Percentiles rank a stretch among this genome's conserved stretches.
These are phyloP conservation scores for Arbutus unedo DNA, from an alignment of 148 eudicot species.

Conservation along the genomic window DNA sequence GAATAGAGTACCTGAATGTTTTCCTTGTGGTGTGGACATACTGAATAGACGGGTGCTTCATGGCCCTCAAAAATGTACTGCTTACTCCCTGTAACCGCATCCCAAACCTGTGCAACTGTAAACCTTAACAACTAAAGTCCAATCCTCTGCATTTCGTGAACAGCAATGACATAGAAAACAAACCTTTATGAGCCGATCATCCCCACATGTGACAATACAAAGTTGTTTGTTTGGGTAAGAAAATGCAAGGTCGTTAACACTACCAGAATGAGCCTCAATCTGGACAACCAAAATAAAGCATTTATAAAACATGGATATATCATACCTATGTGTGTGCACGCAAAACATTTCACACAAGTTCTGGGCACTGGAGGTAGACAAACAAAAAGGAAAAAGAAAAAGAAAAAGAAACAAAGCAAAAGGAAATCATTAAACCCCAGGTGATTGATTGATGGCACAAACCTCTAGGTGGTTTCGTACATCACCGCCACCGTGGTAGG, in stretches of 20 bases:
- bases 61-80: slow-evolving; percentile 72
- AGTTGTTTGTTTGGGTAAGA: slow-evolving; percentile 74
- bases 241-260: slow-evolving; percentile 91
- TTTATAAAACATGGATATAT: not conserved
- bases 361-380: not conserved
- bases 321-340: not conserved
- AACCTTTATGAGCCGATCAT: slow-evolving; percentile 89
- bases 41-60: slow-evolving; percentile 83
- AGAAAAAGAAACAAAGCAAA: not conserved
- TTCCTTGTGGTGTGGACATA: slow-evolving; percentile 79
- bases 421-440: not conserved
- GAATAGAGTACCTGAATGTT: slow-evolving; percentile 54
- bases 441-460: slow-evolving; percentile 18
- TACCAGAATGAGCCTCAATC: slow-evolving; percentile 93
- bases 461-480: slow-evolving; percentile 86
- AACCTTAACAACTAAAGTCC: slow-evolving; percentile 13
- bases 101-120: slow-evolving; percentile 62
- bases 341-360: not conserved
- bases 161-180: slow-evolving; percentile 10
- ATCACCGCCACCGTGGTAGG: slow-evolving; percentile 65
- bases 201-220: slow-evolving; percentile 88
- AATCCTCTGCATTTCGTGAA: slow-evolving; percentile 3
- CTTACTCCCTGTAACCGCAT: slow-evolving; percentile 64
- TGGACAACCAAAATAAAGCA: slow-evolving; percentile 25
- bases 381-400: not conserved